These are phyloP conservation scores for Phytophthora cactorum DNA, from an alignment of 352 stramenopile genomes.

Conservation along the genomic window DNA sequence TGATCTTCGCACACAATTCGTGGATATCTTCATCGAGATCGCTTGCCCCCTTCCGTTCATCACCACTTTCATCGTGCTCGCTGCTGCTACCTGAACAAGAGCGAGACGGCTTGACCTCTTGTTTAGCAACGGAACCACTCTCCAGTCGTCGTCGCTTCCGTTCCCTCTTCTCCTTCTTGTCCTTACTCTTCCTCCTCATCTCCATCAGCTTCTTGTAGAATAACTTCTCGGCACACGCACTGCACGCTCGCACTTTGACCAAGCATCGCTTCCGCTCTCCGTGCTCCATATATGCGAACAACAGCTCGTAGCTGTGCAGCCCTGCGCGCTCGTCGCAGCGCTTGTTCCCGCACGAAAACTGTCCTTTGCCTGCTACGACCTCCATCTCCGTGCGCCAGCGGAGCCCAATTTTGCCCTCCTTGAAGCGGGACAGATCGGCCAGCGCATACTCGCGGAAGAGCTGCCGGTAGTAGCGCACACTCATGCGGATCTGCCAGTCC, in stretches of 20 bases:
- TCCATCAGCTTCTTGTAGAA: conserved; percentile 69
- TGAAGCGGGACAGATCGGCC: conserved; percentile 67
- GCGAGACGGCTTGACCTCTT: conserved; percentile 10
- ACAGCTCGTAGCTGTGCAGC: conserved; percentile 81
- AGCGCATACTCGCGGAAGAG: conserved; percentile 88
- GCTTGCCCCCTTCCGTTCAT: neutral
- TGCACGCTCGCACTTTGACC: conserved; percentile 81
- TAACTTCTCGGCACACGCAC: conserved; percentile 65
- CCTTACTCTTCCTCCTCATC: conserved; percentile 21
- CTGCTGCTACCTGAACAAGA: conserved; percentile 2
- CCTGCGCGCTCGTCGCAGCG: conserved; percentile 47
- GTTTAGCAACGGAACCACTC: neutral
- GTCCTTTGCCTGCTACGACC: conserved; percentile 77
- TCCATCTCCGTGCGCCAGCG: conserved; percentile 84
- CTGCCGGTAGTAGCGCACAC: conserved; percentile 82
- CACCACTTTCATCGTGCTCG: neutral
- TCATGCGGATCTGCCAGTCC: conserved; percentile 86
- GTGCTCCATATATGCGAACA: conserved; percentile 81
- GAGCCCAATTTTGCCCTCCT: conserved; percentile 72
- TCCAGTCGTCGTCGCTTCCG: conserved; percentile 23
- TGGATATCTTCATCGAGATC: conserved; percentile 25
- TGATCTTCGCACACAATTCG: conserved; percentile 46
- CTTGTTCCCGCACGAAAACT: conserved; percentile 84
- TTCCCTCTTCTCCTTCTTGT: conserved; percentile 16
- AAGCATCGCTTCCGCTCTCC: conserved; percentile 69